Conservation (phyloP, 805 yeast species). For the Ogataea trehaloabstinens region DNA sequence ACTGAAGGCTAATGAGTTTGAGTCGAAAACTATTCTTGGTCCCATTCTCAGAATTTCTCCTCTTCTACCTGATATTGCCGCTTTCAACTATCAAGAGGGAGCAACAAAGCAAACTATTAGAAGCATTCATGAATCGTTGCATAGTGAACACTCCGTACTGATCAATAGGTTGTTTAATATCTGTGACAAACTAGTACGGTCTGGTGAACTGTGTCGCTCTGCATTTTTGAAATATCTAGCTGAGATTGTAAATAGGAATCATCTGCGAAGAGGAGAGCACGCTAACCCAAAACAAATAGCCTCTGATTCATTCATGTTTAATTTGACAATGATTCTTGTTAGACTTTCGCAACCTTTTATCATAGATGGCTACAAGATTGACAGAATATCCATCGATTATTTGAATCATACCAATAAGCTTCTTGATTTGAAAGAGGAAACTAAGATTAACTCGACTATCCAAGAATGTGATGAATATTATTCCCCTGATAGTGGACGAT, state of each 20-base stretch:
- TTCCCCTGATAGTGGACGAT: conserved; percentile 33
- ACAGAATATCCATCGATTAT: conserved; percentile 73
- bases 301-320: conserved; percentile 79
- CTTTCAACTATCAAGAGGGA: conserved; percentile 41
- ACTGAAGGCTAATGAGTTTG: conserved; percentile 52
- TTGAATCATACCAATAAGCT: conserved; percentile 50
- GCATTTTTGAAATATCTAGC: conserved; percentile 69
- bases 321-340: conserved; percentile 64
- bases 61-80: conserved; percentile 49
- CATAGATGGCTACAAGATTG: conserved; percentile 60
- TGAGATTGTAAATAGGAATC: conserved; percentile 74
- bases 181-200: conserved; percentile 71
- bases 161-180: conserved; percentile 66
- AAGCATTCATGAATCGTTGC: conserved; percentile 56
- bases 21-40: conserved; percentile 67
- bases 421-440: conserved; percentile 73
- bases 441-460: conserved; percentile 75
- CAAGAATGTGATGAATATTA: conserved; percentile 65
- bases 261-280: conserved; percentile 83
- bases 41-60: conserved; percentile 78
- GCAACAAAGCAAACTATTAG: conserved; percentile 42
- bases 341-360: conserved; percentile 82
- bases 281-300: conserved; percentile 66
- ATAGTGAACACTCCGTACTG: conserved; percentile 58
- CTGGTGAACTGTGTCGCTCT: conserved; percentile 61